Evolutionary conservation across 2,329 filamentous ascomycete species (phyloP).

Genomic region (Neonectria neomacrospora): DNA sequence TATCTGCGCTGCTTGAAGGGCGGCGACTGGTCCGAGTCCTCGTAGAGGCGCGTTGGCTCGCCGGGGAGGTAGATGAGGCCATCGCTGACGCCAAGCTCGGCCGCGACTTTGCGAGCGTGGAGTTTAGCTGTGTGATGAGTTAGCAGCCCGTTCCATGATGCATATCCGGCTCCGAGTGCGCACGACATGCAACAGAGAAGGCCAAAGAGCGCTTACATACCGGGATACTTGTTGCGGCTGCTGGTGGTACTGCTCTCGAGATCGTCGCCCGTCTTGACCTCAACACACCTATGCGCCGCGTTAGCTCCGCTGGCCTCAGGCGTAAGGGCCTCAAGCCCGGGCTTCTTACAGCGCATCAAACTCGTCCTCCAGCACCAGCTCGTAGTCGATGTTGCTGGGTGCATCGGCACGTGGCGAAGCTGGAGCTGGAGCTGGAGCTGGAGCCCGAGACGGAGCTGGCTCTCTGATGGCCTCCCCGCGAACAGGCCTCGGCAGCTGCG

Average conservation of each 20-base stretch:
- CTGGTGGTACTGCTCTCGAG: constrained; percentile 21
- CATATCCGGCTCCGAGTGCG: background rate
- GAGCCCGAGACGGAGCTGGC: constrained; percentile 10
- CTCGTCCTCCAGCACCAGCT: constrained; percentile 61
- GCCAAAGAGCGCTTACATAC: constrained; percentile 38
- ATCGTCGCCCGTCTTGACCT: constrained; percentile 48
- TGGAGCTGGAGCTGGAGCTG: constrained; percentile 12
- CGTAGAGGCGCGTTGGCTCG: constrained; percentile 61
- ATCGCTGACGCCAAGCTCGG: constrained; percentile 59
- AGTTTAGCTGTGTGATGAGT: constrained; percentile 58
- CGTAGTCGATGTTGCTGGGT: constrained; percentile 33
- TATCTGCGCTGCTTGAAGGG: constrained; percentile 68
- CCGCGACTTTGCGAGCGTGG: constrained; percentile 67
- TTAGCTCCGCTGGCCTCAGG: constrained; percentile 6
- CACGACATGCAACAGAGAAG: background rate
- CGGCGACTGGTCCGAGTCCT: constrained; percentile 68
- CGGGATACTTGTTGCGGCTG: constrained; percentile 51
- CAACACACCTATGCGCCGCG: constrained; percentile 47
- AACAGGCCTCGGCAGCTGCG: constrained; percentile 21
- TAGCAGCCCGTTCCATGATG: background rate
- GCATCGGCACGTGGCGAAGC: constrained; percentile 3
- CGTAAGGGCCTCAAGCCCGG: background rate
- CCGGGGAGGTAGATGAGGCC: constrained; percentile 69
- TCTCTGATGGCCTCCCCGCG: constrained; percentile 20
- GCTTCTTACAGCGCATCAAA: constrained; percentile 64